phyloP scores from a whole-genome alignment of 805 yeast genomes.

The Maudiozyma bulderi region DNA sequence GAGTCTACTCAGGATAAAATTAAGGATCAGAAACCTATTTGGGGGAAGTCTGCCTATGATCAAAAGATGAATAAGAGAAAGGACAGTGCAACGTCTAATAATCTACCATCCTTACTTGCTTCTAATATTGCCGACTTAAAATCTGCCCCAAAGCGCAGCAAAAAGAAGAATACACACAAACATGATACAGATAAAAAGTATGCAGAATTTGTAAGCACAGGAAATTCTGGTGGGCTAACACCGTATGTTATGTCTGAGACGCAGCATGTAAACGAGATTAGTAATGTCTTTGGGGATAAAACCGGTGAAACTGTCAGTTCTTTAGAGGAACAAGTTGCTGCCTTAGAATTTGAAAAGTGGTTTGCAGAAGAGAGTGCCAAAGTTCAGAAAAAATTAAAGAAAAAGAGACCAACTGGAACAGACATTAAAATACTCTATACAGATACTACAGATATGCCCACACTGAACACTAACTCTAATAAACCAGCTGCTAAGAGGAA shows the following conservation, averaged over 20 bases:
- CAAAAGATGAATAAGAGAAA: background rate
- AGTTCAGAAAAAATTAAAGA: conserved; percentile 39
- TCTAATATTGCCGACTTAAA: conserved; percentile 1
- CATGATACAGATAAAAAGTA: background rate
- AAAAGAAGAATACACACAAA: background rate
- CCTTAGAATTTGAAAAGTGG: conserved; percentile 80
- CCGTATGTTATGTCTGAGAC: conserved; percentile 11
- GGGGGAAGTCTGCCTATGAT: conserved; percentile 12
- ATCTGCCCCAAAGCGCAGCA: conserved; percentile 1
- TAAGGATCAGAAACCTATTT: conserved; percentile 10
- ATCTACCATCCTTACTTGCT: conserved; percentile 18
- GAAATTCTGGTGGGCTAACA: conserved; percentile 12
- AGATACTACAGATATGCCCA: conserved; percentile 15
- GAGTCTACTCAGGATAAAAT: background rate
- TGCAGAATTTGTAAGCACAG: conserved; percentile 17
- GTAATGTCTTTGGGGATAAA: conserved; percentile 4
- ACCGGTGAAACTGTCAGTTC: conserved; percentile 1
- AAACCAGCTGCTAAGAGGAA: conserved; percentile 9
- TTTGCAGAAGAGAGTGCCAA: conserved; percentile 71
- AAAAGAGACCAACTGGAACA: conserved; percentile 3
- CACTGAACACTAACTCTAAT: conserved; percentile 4
- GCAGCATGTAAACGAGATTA: conserved; percentile 6
- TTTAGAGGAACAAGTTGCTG: conserved; percentile 64
- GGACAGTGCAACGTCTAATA: background rate
- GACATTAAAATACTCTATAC: conserved; percentile 11